phyloP scores from a whole-genome alignment of 768 basidiomycete genomes.

The Amanita inopinata region DNA sequence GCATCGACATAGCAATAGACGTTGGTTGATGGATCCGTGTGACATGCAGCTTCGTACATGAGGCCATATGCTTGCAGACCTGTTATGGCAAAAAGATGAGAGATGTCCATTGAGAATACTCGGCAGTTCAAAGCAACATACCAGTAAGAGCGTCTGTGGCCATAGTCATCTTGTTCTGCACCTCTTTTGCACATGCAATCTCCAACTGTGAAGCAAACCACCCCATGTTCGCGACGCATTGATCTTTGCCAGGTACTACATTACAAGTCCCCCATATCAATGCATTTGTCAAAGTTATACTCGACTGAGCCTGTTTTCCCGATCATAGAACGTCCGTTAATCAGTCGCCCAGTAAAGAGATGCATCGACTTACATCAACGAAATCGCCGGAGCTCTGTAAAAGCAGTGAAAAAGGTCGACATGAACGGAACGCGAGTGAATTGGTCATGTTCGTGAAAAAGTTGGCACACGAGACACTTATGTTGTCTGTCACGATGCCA shows the following conservation, averaged over 20 bases:
- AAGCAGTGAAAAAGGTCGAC: slow-evolving; percentile 67
- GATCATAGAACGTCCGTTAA: no score
- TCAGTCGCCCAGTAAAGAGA: background rate
- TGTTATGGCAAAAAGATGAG: slow-evolving; percentile 14
- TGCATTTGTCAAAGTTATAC: slow-evolving; percentile 52
- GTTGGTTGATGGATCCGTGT: slow-evolving; percentile 43
- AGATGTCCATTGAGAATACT: background rate
- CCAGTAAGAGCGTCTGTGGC: slow-evolving; percentile 48
- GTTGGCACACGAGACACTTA: slow-evolving; percentile 48
- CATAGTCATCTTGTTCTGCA: slow-evolving; percentile 39
- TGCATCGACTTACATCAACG: slow-evolving; percentile 33
- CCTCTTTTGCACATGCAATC: slow-evolving; percentile 45
- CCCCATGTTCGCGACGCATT: slow-evolving; percentile 61
- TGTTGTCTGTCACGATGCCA: slow-evolving; percentile 54
- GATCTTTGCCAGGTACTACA: slow-evolving; percentile 32
- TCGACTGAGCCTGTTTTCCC: slow-evolving; percentile 46
- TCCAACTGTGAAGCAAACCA: slow-evolving; percentile 46
- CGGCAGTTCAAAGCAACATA: slow-evolving; percentile 19
- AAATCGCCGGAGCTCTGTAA: slow-evolving; percentile 45
- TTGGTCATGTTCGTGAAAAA: slow-evolving; percentile 76
- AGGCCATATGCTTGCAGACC: slow-evolving; percentile 56
- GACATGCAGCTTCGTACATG: slow-evolving; percentile 55
- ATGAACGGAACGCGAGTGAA: slow-evolving; percentile 50
- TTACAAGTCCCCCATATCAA: slow-evolving; percentile 79
- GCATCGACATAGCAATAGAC: slow-evolving; percentile 72